Conservation (phyloP, 352 stramenopile genomes). For the Globisporangium rhizosaccharum region DNA sequence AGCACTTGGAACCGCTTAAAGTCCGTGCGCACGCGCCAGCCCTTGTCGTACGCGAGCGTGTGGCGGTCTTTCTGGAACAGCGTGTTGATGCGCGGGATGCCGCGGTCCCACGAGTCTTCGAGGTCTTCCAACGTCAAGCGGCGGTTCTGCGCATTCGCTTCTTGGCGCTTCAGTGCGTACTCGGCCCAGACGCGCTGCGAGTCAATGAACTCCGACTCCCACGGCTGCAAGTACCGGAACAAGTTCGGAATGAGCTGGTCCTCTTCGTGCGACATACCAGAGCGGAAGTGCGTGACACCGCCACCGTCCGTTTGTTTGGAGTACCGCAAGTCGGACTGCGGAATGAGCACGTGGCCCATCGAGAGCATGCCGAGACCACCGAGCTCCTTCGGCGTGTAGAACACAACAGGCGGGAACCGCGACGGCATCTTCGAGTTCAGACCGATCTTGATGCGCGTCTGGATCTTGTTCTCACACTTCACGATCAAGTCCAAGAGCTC, state of each 20-base stretch:
- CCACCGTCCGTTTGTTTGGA: slow-evolving; percentile 98
- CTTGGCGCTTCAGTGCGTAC: slow-evolving; percentile 98
- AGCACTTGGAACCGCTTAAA: slow-evolving; percentile 99
- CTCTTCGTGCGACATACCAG: slow-evolving; percentile 95
- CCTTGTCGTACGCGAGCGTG: slow-evolving; percentile 99
- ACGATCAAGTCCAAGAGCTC: slow-evolving; percentile 99
- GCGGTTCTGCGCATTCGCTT: slow-evolving; percentile 98
- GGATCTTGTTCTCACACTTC: slow-evolving; percentile 99
- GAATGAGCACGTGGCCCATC: slow-evolving; percentile 99
- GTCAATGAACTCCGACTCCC: slow-evolving; percentile 99
- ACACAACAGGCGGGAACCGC: slow-evolving; percentile 98
- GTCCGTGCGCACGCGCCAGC: slow-evolving; percentile 97
- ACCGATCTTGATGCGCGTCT: slow-evolving; percentile 99
- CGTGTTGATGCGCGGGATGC: slow-evolving; percentile 96
- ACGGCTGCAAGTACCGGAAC: slow-evolving; percentile 98
- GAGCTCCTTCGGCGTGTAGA: slow-evolving; percentile 99
- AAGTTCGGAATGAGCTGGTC: slow-evolving; percentile 99
- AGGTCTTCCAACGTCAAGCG: slow-evolving; percentile 98
- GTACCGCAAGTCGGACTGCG: slow-evolving; percentile 98
- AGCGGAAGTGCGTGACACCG: slow-evolving; percentile 99
- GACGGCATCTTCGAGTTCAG: slow-evolving; percentile 99
- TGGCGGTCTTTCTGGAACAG: slow-evolving; percentile 98
- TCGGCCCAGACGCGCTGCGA: slow-evolving; percentile 99
- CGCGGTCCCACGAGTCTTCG: slow-evolving; percentile 99
- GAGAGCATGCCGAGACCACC: slow-evolving; percentile 99